Evolutionary conservation across 2,329 filamentous ascomycete genomes (phyloP).

Genomic region (Ophiosphaerella herpotricha): DNA sequence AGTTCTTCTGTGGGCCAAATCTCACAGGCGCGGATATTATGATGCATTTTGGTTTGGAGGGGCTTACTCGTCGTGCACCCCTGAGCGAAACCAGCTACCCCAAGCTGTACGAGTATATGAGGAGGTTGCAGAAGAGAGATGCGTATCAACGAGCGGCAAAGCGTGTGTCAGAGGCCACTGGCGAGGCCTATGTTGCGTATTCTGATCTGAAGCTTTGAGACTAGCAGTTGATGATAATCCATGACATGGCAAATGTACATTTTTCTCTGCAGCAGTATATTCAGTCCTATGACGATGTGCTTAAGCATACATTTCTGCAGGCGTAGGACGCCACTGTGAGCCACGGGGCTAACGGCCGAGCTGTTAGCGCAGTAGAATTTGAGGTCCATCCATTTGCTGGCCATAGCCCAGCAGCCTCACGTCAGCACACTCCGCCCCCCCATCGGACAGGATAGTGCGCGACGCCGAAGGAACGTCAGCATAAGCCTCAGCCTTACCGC

Average conservation of each 20-base stretch:
- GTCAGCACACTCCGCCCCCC: conserved; percentile 1
- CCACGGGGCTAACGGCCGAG: too few species aligned
- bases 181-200: conserved; percentile 42
- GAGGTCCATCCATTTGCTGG: not conserved
- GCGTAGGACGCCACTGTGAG: too few species aligned
- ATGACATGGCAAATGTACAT: too few species aligned
- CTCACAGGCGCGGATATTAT: conserved; percentile 59
- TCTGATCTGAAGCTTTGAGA: conserved; percentile 24
- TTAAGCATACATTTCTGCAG: too few species aligned
- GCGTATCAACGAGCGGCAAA: conserved; percentile 55
- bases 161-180: conserved; percentile 53
- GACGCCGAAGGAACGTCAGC: conserved; percentile 6
- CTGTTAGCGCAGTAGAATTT: too few species aligned
- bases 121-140: conserved; percentile 50
- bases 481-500: conserved; percentile 21
- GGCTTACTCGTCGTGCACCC: conserved; percentile 42
- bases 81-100: conserved; percentile 53
- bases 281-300: too few species aligned
- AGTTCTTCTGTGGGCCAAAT: conserved; percentile 55
- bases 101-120: conserved; percentile 52
- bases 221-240: not conserved
- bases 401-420: not conserved
- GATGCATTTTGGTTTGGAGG: conserved; percentile 58
- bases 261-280: too few species aligned
- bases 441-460: too few species aligned